phyloP scores from a whole-genome alignment of 441 rosid genomes.

The Macaranga tanarius region DNA sequence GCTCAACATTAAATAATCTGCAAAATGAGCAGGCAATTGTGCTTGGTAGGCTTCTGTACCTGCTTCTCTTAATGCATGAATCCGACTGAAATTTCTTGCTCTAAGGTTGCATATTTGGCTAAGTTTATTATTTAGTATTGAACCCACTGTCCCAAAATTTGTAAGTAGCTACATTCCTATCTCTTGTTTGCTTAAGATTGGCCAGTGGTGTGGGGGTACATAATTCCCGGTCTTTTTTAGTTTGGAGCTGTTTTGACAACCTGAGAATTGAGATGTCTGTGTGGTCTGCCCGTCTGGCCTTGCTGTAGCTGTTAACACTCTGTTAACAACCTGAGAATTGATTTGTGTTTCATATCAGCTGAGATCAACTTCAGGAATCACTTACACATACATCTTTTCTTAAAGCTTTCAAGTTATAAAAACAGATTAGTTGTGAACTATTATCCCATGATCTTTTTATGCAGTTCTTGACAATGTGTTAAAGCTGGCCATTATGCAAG shows the following conservation, averaged over 20 bases:
- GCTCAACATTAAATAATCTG: not conserved
- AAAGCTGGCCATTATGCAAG: not conserved
- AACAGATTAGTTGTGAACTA: no score
- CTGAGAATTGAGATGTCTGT: not conserved
- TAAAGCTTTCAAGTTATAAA: not conserved
- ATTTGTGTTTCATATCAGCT: no score
- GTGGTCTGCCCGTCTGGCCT: not conserved
- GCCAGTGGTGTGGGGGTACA: no score
- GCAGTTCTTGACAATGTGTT: not conserved
- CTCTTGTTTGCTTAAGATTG: no score
- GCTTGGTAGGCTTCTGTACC: conserved; percentile 5
- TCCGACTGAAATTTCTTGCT: not conserved
- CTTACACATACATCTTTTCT: not conserved
- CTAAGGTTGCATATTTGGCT: not conserved
- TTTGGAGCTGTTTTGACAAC: conserved; percentile 4
- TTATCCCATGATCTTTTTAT: no score
- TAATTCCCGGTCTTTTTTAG: not conserved
- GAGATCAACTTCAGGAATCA: no score
- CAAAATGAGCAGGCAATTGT: not conserved
- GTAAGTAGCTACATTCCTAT: no score
- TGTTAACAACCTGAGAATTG: no score
- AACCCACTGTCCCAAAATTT: not conserved
- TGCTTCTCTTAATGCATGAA: not conserved
- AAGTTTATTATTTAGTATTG: not conserved
- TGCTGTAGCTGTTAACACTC: not conserved